Evolutionary conservation across 2,329 filamentous ascomycete genomes (phyloP).

Genomic region (Dendryphion nanum): DNA sequence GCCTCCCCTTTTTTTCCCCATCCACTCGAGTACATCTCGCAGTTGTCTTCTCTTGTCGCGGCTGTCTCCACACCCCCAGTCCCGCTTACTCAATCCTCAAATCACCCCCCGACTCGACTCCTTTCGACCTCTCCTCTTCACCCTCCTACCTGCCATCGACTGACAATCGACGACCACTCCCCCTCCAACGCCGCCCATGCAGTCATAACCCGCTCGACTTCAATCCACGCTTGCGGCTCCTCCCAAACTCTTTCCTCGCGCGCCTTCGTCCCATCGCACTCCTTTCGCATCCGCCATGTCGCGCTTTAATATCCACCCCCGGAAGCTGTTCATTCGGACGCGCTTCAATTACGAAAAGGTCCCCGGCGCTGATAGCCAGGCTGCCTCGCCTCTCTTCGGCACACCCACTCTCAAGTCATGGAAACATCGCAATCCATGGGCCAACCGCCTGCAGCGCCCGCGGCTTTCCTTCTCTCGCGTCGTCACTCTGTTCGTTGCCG

Average conservation of each 20-base stretch:
- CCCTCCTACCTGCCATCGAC: not conserved
- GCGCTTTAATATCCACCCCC: slow-evolving; percentile 45
- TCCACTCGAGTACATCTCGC: not conserved
- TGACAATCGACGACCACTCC: not conserved
- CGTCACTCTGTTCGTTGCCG: slow-evolving; percentile 40
- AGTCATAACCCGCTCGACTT: not conserved
- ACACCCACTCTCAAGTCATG: slow-evolving; percentile 35
- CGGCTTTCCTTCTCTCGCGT: slow-evolving; percentile 44
- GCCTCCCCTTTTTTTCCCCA: not conserved
- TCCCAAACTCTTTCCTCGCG: not conserved
- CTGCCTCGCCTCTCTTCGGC: slow-evolving; percentile 39
- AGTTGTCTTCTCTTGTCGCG: not conserved
- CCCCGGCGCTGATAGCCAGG: slow-evolving; percentile 42
- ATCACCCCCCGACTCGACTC: not conserved
- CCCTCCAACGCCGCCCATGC: not conserved
- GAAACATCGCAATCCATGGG: slow-evolving; percentile 35
- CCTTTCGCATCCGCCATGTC: slow-evolving; percentile 25
- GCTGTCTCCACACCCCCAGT: not conserved
- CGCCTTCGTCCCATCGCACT: slow-evolving; percentile 12
- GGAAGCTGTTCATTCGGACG: slow-evolving; percentile 44
- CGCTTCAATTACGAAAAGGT: slow-evolving; percentile 49
- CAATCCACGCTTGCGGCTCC: not conserved
- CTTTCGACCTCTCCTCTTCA: not conserved
- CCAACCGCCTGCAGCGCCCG: slow-evolving; percentile 40
- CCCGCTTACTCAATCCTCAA: not conserved